These are phyloP conservation scores for Zymoseptoria crescenta DNA, from an alignment of 2,329 filamentous ascomycete species.

Conservation along the genomic window DNA sequence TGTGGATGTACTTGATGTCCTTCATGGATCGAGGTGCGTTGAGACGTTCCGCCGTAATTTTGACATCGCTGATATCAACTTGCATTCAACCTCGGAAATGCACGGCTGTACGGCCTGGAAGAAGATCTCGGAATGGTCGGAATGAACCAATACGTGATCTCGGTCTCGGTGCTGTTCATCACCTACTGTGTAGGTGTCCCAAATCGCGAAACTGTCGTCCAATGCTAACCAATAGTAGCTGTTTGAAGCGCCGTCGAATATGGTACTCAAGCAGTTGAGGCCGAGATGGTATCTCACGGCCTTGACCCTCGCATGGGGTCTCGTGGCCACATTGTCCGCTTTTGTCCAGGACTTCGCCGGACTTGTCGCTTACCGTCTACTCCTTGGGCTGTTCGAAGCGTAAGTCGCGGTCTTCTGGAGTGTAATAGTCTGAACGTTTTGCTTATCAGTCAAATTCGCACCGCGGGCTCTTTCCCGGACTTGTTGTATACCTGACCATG, in stretches of 20 bases:
- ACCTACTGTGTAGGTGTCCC: slow-evolving; percentile 7
- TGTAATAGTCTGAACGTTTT: no score
- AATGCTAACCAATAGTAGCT: not conserved
- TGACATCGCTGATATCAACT: not conserved
- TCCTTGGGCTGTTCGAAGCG: slow-evolving; percentile 11
- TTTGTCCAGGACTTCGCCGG: slow-evolving; percentile 4
- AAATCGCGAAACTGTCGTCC: not conserved
- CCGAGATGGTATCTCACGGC: slow-evolving; percentile 6
- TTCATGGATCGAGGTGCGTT: slow-evolving; percentile 46
- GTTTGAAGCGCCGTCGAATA: slow-evolving; percentile 5
- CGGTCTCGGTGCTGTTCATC: slow-evolving; percentile 13
- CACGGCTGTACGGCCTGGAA: slow-evolving; percentile 5
- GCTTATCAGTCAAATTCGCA: no score
- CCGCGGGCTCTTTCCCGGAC: not conserved
- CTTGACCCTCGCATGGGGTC: slow-evolving; percentile 5
- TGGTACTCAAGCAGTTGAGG: slow-evolving; percentile 8
- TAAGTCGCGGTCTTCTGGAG: not conserved
- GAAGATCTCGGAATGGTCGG: slow-evolving; percentile 7
- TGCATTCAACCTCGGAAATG: slow-evolving; percentile 7
- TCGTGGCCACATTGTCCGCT: slow-evolving; percentile 8
- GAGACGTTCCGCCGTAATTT: not conserved
- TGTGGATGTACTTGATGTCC: slow-evolving; percentile 71
- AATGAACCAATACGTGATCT: slow-evolving; percentile 8
- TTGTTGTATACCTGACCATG: slow-evolving; percentile 54
- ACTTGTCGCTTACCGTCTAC: slow-evolving; percentile 6